Evolutionary conservation across 805 yeast species (phyloP), one percentile per base, ranked within the genome.

Genomic region (Ogataea trehaloabstinens): DNA sequence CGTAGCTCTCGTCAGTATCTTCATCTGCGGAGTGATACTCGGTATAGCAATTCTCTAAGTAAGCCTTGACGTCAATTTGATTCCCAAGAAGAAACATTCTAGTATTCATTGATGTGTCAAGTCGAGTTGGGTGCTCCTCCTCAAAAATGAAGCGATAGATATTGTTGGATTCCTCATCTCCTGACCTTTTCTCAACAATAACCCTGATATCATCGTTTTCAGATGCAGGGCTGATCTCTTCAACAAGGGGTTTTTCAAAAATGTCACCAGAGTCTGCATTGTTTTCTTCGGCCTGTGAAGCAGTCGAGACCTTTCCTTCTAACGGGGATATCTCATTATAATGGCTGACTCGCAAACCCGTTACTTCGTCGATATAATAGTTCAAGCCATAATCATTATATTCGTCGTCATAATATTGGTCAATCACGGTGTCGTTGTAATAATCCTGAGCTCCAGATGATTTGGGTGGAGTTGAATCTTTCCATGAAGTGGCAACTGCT

Each of bases 331-430:
- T 31, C 10, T 38, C 46, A 2, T 31, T 38, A 8, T 34, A 25
- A 27, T 48, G 48, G 19, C 39, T 43, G n/a, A 45, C 33, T 16
- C 38, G 28, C 5, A 38, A 34, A 5, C 55, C 56, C 3, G 53
- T 40, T 4, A 50, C 55, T 31, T 52, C 56, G 29, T 52, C 53
- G 2, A 35, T 38, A 30, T 44, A 47, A 15, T 38, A 41, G 13
- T 44, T 29, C 18, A 50, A 30, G 4, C 32, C 39, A 12, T 33
- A 41, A 0, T 29, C 39, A 17, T 34, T 15, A 6, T 16, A 19
- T 3, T 42, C 44, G 15, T 44, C 48, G 8, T 42, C 43, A 28
- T 45, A 44, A 18, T 44, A 46, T 20, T 44, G 48, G n/a, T 46
- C 49, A 22, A 51, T 46, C 2, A 51, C 34, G 10, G 42, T 34